Evolutionary conservation across 1,139 yeast genomes (phyloP).

Genomic region (Hyphopichia fennica): DNA sequence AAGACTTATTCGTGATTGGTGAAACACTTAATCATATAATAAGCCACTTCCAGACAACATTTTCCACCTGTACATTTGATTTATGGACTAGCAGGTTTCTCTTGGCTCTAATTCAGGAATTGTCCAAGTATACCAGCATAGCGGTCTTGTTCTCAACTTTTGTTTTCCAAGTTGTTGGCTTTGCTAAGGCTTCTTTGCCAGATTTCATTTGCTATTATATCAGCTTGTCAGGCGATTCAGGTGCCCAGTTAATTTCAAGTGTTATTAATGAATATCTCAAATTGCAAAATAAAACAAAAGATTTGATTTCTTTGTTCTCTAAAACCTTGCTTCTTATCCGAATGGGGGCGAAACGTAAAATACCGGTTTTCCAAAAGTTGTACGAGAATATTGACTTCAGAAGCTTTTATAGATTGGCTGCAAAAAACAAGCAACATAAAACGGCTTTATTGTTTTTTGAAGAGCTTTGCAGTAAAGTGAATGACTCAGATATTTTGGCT

Average conservation of each 20-base stretch:
- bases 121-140: constrained; percentile 20
- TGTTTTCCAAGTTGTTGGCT: constrained; percentile 19
- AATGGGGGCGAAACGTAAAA: constrained; percentile 37
- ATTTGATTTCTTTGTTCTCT: constrained; percentile 29
- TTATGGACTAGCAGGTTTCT: constrained; percentile 33
- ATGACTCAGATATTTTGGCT: constrained; percentile 7
- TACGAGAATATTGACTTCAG: constrained; percentile 34
- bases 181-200: constrained; percentile 26
- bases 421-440: constrained; percentile 33
- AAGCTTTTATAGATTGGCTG: constrained; percentile 34
- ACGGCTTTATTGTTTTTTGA: constrained; percentile 59
- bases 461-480: constrained; percentile 31
- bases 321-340: constrained; percentile 44
- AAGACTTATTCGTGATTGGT: constrained; percentile 15
- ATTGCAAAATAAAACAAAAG: constrained; percentile 7
- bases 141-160: constrained; percentile 26
- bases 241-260: constrained; percentile 9
- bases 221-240: constrained; percentile 11
- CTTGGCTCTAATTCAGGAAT: constrained; percentile 34
- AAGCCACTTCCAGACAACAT: constrained; percentile 8
- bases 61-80: constrained; percentile 9
- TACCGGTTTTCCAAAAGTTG: constrained; percentile 31
- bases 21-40: constrained; percentile 14
- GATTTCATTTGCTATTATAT: constrained; percentile 23
- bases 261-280: constrained; percentile 11